Percentiles rank a stretch among this genome's conserved stretches.
These are phyloP conservation scores for Earliella scabrosa DNA, from an alignment of 1,284 basidiomycete species.

Conservation along the genomic window DNA sequence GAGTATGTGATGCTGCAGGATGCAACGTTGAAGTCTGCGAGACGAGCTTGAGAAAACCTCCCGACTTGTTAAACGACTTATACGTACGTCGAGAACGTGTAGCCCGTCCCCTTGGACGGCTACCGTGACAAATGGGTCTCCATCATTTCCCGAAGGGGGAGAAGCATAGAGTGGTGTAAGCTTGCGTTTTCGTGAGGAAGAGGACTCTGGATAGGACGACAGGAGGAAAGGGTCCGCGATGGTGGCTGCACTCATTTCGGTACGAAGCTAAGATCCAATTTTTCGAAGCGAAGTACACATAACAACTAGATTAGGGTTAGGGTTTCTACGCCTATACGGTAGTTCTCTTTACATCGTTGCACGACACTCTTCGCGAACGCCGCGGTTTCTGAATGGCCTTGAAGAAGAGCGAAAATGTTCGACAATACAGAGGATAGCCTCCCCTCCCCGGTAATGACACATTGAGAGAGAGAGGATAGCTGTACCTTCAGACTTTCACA, in stretches of 20 bases:
- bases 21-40: slow-evolving; percentile 68
- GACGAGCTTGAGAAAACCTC: not conserved
- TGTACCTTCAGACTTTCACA: slow-evolving; percentile 1
- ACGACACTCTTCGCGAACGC: slow-evolving; percentile 13
- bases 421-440: slow-evolving; percentile 12
- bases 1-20: slow-evolving; percentile 65
- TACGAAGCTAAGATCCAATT: slow-evolving; percentile 20
- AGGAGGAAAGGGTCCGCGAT: slow-evolving; percentile 62
- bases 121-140: slow-evolving; percentile 51
- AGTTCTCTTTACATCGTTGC: slow-evolving; percentile 22
- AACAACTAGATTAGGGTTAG: slow-evolving; percentile 32
- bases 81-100: slow-evolving; percentile 66
- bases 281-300: slow-evolving; percentile 15
- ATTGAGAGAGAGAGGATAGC: not conserved
- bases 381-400: slow-evolving; percentile 13
- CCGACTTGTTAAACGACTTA: not conserved
- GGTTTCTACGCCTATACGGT: slow-evolving; percentile 25
- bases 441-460: not conserved
- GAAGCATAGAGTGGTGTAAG: slow-evolving; percentile 14
- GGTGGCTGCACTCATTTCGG: slow-evolving; percentile 50
- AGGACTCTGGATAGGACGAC: slow-evolving; percentile 46
- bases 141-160: slow-evolving; percentile 18
- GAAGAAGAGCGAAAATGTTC: slow-evolving; percentile 12
- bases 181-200: slow-evolving; percentile 27
- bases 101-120: slow-evolving; percentile 73